These are phyloP conservation scores for Thelonectria blattea DNA, from an alignment of 2,329 filamentous ascomycete species.

Conservation along the genomic window DNA sequence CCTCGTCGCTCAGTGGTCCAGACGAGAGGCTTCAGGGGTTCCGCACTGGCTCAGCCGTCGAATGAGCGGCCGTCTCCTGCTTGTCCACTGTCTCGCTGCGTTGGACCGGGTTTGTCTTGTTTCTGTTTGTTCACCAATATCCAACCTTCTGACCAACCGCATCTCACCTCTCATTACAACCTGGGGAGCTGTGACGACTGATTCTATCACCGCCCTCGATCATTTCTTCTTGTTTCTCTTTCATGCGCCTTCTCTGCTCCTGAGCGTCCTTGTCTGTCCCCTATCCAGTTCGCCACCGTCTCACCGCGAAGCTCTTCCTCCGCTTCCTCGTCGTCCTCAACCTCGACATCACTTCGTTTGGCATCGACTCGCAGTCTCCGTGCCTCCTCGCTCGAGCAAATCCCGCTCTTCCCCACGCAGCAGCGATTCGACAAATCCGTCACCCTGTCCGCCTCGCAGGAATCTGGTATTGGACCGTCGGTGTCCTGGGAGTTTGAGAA, in stretches of 20 bases:
- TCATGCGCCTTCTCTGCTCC: background rate
- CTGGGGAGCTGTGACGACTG: conserved; percentile 9
- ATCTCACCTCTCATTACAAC: conserved; percentile 1
- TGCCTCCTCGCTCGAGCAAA: background rate
- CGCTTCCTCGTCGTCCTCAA: conserved; percentile 20
- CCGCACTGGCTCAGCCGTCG: conserved; percentile 24
- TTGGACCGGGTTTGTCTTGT: conserved; percentile 24
- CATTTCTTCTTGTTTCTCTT: background rate
- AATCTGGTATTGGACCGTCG: conserved; percentile 43
- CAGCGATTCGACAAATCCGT: conserved; percentile 40
- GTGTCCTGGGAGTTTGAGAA: conserved; percentile 44
- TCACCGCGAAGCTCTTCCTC: conserved; percentile 19
- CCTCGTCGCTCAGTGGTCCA: conserved; percentile 23
- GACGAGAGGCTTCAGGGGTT: conserved; percentile 35
- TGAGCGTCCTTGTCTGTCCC: conserved; percentile 2
- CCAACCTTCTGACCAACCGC: conserved; percentile 10
- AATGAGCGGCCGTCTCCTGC: conserved; percentile 31
- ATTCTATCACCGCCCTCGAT: conserved; percentile 2
- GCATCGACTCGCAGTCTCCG: conserved; percentile 10
- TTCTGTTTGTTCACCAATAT: conserved; percentile 2
- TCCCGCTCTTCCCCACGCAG: conserved; percentile 22
- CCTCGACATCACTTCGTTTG: conserved; percentile 17
- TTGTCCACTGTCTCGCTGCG: conserved; percentile 5
- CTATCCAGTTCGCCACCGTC: conserved; percentile 1
- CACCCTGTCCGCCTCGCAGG: conserved; percentile 47